A percentile compares a stretch with the other conserved stretches of the same genome.
These are phyloP conservation scores for Dioscorea zingiberensis DNA, from an alignment of 106 monocot species.

Conservation along the genomic window DNA sequence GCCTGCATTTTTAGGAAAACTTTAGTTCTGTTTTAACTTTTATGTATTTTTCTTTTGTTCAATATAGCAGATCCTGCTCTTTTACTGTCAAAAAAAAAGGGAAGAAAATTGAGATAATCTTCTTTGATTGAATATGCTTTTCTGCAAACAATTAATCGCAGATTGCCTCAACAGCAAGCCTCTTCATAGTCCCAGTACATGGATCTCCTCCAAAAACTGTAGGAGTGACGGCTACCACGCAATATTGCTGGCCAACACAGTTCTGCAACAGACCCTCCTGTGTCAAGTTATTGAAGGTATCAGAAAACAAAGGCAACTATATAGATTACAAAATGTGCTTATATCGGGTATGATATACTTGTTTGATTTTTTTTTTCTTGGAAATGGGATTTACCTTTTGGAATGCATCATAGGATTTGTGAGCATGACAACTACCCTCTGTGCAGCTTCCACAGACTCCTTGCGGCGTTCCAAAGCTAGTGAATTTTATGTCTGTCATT, in stretches of 20 bases:
- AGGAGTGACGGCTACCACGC: slow-evolving; percentile 36
- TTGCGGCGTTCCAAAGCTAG: slow-evolving; percentile 28
- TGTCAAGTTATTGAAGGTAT: slow-evolving; percentile 6
- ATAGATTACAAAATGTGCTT: too few species aligned
- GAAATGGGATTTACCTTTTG: slow-evolving; percentile 20
- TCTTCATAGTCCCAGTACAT: slow-evolving; percentile 62
- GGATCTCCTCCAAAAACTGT: slow-evolving; percentile 64
- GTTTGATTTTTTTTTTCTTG: too few species aligned
- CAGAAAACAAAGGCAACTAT: too few species aligned
- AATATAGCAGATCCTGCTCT: too few species aligned
- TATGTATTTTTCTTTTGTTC: too few species aligned
- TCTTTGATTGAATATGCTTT: background rate
- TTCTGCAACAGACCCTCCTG: slow-evolving; percentile 37
- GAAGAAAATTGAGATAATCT: background rate
- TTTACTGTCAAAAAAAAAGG: background rate
- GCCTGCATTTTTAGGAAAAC: too few species aligned
- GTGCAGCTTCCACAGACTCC: slow-evolving; percentile 28
- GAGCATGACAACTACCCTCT: slow-evolving; percentile 29
- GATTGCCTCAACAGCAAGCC: slow-evolving; percentile 45
- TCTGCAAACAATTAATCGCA: slow-evolving; percentile 18
- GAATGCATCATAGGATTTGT: slow-evolving; percentile 28
- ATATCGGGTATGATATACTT: too few species aligned
- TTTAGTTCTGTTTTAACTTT: too few species aligned
- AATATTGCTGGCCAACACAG: slow-evolving; percentile 46
- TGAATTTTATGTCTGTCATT: slow-evolving; percentile 23